Base-by-base conservation (phyloP, 345 rosid species). In the Moricandia arvensis region DNA sequence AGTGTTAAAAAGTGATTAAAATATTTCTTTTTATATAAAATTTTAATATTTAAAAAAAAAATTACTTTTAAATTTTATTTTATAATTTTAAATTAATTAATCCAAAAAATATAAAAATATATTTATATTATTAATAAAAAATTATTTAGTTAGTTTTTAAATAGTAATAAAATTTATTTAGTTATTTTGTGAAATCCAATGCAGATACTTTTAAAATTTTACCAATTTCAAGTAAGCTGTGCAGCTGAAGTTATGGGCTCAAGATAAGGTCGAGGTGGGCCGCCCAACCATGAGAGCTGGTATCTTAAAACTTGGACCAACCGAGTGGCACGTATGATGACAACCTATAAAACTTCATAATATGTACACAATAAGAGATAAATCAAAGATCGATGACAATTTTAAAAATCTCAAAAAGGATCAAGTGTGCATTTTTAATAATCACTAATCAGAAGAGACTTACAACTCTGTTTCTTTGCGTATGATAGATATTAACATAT, bases 261-360 rank as follows among this genome's bases (percentile, higher is more conserved):
- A n/a, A 7, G 15, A 69, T 29, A 7, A 15, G 60, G 66, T 67
- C 58, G n/a, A 38, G 29, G 53, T 76, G 79, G 70, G 70, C 59
- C 55, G 64, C 49, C 12, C 24, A 41, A 31, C 5, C 18, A n/a
- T 69, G 9, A 29, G 8, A 51, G 6, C 6, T 35, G 6, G 31
- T 60, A 60, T 16, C 60, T 49, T 59, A 7, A 2, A 18, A 67
- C 0, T 38, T 10, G 70, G 17, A 30, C 35, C 58, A 61, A 34
- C 43, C 74, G 51, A 62, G 74, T 75, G 74, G 43, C 63, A 69
- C 4, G 10, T 27, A 6, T 34, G 41, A 26, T 45, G 31, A 34
- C 31, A 24, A 24, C 5, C n/a, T 21, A 55, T 9, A 24, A 2
- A 24, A 57, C 1, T 17, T 66, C 24, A 15, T 1, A 34, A 4